These are phyloP conservation scores for Pseudogymnoascus sp. DNA, from an alignment of 2,329 filamentous ascomycete species.

Conservation along the genomic window DNA sequence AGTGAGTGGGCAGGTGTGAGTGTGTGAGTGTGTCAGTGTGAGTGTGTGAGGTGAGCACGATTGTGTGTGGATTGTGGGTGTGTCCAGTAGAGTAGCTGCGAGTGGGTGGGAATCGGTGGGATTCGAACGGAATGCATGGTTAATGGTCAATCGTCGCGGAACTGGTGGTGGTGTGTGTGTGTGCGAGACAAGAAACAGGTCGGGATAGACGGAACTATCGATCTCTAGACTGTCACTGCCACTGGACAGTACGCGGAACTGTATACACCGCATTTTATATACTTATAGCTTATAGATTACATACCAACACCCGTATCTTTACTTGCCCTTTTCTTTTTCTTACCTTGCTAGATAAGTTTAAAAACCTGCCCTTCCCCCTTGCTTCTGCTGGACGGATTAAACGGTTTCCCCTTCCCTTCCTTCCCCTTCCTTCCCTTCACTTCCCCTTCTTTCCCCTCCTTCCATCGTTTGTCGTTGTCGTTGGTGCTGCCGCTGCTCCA, in stretches of 20 bases:
- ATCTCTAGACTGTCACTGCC: not conserved
- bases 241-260: not conserved
- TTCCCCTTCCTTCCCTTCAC: not conserved
- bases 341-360: not conserved
- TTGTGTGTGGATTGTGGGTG: not conserved
- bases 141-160: not conserved
- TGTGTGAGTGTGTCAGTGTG: not conserved
- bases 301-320: not conserved
- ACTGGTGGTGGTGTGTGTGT: not conserved
- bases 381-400: not conserved
- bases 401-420: not conserved
- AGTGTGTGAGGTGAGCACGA: not conserved
- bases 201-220: not conserved
- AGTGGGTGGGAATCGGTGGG: not conserved
- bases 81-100: not conserved
- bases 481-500: not conserved
- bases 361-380: not conserved
- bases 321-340: not conserved
- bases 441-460: not conserved
- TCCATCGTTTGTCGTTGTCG: not conserved
- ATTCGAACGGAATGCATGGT: not conserved
- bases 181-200: not conserved
- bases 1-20: not conserved
- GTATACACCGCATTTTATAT: not conserved
- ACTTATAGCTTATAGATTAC: not conserved